phyloP scores from a whole-genome alignment of 2,329 filamentous ascomycete species.

The Pyrenophora graminea region DNA sequence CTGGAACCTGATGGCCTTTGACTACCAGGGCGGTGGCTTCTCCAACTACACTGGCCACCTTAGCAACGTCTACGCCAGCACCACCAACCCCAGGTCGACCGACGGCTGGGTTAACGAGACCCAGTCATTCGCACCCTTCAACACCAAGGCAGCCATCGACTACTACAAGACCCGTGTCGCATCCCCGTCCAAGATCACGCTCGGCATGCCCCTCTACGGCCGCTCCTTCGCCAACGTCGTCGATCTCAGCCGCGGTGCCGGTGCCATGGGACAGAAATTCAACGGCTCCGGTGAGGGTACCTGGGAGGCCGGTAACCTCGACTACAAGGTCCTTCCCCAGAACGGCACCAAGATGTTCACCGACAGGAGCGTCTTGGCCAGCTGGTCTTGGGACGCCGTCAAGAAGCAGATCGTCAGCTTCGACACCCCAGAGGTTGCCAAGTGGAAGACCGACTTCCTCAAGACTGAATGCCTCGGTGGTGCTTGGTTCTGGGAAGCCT shows the following conservation, averaged over 20 bases:
- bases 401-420: constrained; percentile 29
- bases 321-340: constrained; percentile 35
- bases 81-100: constrained; percentile 24
- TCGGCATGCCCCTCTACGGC: constrained; percentile 40
- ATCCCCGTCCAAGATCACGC: constrained; percentile 27
- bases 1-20: constrained; percentile 67
- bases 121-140: constrained; percentile 20
- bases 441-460: constrained; percentile 32
- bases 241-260: constrained; percentile 30
- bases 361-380: constrained; percentile 24
- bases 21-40: constrained; percentile 72
- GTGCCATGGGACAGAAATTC: constrained; percentile 54
- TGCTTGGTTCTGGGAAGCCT: constrained; percentile 40
- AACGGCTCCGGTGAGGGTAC: constrained; percentile 31
- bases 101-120: constrained; percentile 17
- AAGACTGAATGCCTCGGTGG: constrained; percentile 33
- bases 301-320: constrained; percentile 32
- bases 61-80: constrained; percentile 33
- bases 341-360: constrained; percentile 26
- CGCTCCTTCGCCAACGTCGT: constrained; percentile 33
- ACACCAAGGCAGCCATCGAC: constrained; percentile 31
- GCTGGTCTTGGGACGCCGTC: constrained; percentile 29
- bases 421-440: constrained; percentile 32
- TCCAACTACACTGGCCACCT: constrained; percentile 64
- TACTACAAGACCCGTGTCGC: constrained; percentile 31